These are phyloP conservation scores for Rubia tinctorum DNA, from an alignment of 305 asterid genomes.

Conservation along the genomic window DNA sequence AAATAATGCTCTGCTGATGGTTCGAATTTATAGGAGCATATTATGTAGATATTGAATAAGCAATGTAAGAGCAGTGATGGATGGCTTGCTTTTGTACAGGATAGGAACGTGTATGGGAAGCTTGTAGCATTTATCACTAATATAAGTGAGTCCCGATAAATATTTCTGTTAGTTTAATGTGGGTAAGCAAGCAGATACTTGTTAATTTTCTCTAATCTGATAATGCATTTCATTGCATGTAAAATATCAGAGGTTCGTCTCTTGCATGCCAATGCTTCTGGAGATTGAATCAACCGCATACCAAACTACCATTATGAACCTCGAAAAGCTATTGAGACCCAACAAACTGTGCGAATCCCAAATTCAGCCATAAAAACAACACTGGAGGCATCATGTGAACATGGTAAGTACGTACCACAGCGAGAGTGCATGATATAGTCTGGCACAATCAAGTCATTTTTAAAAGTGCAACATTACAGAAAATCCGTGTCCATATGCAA, in stretches of 20 bases:
- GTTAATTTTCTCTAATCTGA: background rate
- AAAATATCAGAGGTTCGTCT: too few species aligned
- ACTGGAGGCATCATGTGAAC: background rate
- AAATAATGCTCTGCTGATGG: background rate
- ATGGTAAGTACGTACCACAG: background rate
- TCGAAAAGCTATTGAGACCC: too few species aligned
- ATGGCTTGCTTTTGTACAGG: slow-evolving; percentile 11
- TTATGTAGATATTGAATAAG: background rate
- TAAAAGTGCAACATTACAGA: background rate
- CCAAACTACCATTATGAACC: too few species aligned
- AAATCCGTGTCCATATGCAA: background rate
- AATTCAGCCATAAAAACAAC: too few species aligned
- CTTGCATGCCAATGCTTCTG: too few species aligned
- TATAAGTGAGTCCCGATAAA: background rate
- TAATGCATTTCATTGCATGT: too few species aligned
- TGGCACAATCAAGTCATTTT: background rate
- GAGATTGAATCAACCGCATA: too few species aligned
- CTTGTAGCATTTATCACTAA: background rate
- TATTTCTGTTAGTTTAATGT: background rate
- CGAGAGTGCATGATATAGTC: background rate
- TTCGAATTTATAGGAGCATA: background rate
- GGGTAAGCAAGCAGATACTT: background rate
- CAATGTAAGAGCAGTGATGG: slow-evolving; percentile 1
- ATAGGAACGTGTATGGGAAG: background rate
- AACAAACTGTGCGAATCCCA: too few species aligned